A percentile compares a stretch with the other conserved stretches of the same genome.
Conservation (phyloP, 140 eudicot species). For the Erigeron philadelphicus region DNA sequence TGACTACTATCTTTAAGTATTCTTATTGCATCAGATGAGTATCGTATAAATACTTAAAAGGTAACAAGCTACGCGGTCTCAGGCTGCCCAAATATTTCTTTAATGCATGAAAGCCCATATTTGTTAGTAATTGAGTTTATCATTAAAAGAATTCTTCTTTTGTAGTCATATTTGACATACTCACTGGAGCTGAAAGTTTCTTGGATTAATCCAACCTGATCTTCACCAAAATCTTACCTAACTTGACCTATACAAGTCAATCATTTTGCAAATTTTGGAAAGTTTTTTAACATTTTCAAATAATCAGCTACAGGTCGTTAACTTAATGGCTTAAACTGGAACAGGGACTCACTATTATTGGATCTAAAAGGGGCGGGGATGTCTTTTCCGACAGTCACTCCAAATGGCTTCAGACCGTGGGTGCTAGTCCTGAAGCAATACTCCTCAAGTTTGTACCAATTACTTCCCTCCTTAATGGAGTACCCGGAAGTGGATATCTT, state of each 20-base stretch:
- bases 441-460: slow-evolving; percentile 83
- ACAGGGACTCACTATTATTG: slow-evolving; percentile 80
- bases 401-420: slow-evolving; percentile 87
- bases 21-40: not conserved
- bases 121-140: not conserved
- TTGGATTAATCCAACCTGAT: too few relatives aligned
- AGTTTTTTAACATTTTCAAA: not conserved
- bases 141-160: not conserved
- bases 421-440: slow-evolving; percentile 76
- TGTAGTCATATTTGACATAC: not conserved
- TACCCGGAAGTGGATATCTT: slow-evolving; percentile 97
- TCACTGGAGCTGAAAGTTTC: not conserved
- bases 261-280: too few relatives aligned
- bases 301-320: slow-evolving; percentile 13
- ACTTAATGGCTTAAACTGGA: slow-evolving; percentile 26
- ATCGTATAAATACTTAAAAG: not conserved
- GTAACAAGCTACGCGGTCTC: too few relatives aligned
- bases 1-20: not conserved
- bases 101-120: not conserved
- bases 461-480: slow-evolving; percentile 86
- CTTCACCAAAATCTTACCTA: too few relatives aligned
- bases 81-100: not conserved
- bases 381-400: slow-evolving; percentile 84
- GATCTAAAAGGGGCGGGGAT: slow-evolving; percentile 92
- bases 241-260: too few relatives aligned